Percentiles rank a stretch among this genome's conserved stretches.
Evolutionary conservation across 2,329 filamentous ascomycete species (phyloP).

Genomic region (Colletotrichum trifolii): DNA sequence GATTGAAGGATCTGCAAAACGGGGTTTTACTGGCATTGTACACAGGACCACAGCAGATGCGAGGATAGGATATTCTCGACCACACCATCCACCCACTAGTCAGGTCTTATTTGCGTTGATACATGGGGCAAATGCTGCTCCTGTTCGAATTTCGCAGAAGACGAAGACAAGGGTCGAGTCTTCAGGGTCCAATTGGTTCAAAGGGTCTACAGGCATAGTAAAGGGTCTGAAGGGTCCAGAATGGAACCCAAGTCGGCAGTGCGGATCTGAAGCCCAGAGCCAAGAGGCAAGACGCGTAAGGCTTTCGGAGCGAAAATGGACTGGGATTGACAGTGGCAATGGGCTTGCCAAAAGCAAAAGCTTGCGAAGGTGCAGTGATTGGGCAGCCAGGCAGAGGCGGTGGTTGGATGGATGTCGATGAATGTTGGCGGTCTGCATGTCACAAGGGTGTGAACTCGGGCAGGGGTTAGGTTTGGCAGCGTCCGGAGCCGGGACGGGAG

Average conservation of each 20-base stretch:
- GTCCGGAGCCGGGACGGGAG: constrained; percentile 8
- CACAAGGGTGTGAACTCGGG: constrained; percentile 10
- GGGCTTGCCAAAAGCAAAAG: neutral
- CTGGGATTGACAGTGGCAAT: neutral
- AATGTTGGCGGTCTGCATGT: constrained; percentile 21
- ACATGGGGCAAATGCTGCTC: too few relatives aligned
- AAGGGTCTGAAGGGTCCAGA: neutral
- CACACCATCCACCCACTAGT: too few relatives aligned
- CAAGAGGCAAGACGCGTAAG: constrained; percentile 21
- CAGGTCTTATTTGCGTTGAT: too few relatives aligned
- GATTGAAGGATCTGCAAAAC: too few relatives aligned
- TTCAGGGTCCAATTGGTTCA: neutral
- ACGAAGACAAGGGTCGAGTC: too few relatives aligned
- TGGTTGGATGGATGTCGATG: constrained; percentile 12
- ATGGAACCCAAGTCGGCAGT: constrained; percentile 5
- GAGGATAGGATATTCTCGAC: too few relatives aligned
- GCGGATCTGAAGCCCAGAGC: neutral
- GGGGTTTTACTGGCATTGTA: too few relatives aligned
- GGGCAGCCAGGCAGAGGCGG: neutral
- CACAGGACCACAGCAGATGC: too few relatives aligned
- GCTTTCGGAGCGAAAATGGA: neutral
- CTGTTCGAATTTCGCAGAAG: too few relatives aligned
- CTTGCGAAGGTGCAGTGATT: neutral
- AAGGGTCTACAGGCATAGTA: neutral
- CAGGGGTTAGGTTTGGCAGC: too few relatives aligned